Conservation (phyloP, 129 eudicot genomes). For the Tagetes patula region DNA sequence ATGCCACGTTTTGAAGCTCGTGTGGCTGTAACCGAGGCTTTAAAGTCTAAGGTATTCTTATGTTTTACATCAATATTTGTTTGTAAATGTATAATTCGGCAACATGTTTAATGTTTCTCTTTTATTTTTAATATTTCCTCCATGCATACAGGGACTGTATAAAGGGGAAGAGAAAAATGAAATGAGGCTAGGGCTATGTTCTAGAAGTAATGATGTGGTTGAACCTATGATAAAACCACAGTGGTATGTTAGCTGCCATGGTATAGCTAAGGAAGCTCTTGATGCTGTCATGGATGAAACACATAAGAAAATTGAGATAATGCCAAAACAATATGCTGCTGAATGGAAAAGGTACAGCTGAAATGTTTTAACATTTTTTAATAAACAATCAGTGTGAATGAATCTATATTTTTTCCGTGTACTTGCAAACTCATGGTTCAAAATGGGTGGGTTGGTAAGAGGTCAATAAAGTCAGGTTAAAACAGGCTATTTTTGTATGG, state of each 20-base stretch:
- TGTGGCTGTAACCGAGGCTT: conserved; percentile 73
- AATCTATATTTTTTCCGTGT: neutral
- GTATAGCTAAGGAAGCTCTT: conserved; percentile 80
- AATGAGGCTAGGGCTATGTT: conserved; percentile 96
- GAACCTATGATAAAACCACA: conserved; percentile 97
- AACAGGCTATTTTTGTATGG: neutral
- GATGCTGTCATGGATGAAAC: conserved; percentile 69
- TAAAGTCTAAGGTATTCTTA: conserved; percentile 59
- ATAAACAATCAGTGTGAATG: neutral
- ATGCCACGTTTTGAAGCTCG: conserved; percentile 95
- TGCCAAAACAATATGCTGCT: conserved; percentile 84
- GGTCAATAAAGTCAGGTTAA: neutral
- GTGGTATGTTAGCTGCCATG: conserved; percentile 86
- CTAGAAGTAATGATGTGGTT: conserved; percentile 88
- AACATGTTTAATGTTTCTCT: neutral
- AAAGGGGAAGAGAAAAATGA: conserved; percentile 78
- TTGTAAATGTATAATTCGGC: neutral
- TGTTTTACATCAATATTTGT: conserved; percentile 1
- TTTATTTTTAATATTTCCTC: neutral
- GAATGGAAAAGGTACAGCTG: conserved; percentile 75
- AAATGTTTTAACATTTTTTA: neutral
- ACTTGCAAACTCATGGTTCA: neutral
- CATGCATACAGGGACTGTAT: conserved; percentile 62
- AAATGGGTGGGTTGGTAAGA: too few relatives aligned
- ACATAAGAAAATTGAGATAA: conserved; percentile 63